Conservation (phyloP, 208 protist species). For the Trypanosoma boissoni region DNA sequence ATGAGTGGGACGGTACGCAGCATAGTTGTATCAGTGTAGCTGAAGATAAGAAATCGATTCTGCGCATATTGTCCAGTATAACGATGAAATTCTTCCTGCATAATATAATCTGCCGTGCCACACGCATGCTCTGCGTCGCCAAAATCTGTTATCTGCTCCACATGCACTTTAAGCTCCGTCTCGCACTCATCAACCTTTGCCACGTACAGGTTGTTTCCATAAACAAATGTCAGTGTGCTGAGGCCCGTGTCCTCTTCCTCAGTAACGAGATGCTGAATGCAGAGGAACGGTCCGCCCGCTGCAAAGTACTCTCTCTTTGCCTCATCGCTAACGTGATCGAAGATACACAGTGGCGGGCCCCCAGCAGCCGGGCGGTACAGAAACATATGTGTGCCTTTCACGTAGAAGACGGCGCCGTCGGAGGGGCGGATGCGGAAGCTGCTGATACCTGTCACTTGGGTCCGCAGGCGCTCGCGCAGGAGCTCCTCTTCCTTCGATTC, state of each 20-base stretch:
- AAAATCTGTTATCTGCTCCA: constrained; percentile 61
- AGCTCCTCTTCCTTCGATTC: constrained; percentile 74
- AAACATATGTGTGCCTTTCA: constrained; percentile 51
- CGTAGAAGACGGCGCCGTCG: constrained; percentile 68
- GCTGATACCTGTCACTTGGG: constrained; percentile 52
- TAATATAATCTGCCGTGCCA: constrained; percentile 87
- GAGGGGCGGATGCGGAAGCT: constrained; percentile 46
- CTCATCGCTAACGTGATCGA: constrained; percentile 45
- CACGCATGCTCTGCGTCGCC: constrained; percentile 61
- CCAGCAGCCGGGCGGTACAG: constrained; percentile 49
- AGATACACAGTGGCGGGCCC: constrained; percentile 49
- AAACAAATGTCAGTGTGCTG: constrained; percentile 39
- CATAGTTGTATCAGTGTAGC: constrained; percentile 71
- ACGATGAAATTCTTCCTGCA: constrained; percentile 91
- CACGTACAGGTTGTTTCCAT: constrained; percentile 71
- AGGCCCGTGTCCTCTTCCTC: constrained; percentile 8
- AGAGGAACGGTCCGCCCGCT: constrained; percentile 53
- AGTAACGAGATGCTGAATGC: constrained; percentile 30
- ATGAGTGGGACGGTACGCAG: constrained; percentile 62
- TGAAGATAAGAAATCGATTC: constrained; percentile 63
- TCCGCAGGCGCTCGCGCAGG: constrained; percentile 74
- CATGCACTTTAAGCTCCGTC: constrained; percentile 27
- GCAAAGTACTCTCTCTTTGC: constrained; percentile 38
- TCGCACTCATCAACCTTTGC: constrained; percentile 43
- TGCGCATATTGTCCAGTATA: constrained; percentile 85